Evolutionary conservation across 331 rosid species (phyloP), one percentile per base, ranked within the genome.

Genomic region (Pyrus hybrid): DNA sequence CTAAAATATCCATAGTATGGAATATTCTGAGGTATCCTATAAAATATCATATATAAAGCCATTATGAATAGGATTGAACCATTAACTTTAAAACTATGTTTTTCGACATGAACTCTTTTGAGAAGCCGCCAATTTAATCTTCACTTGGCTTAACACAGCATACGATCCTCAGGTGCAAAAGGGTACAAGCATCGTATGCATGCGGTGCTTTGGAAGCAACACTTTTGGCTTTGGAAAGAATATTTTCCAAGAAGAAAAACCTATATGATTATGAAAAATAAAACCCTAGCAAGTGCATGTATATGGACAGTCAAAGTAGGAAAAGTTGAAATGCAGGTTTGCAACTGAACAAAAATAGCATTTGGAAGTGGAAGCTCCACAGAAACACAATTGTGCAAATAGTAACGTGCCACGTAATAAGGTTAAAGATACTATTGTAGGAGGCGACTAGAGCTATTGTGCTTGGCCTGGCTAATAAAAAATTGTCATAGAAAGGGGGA

Each of bases 401-500:
- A 64, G 26, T n/a, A 68, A 71, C 8, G 32, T 16, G 79, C 17
- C 83, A 83, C 83, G 58, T 70, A 71, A 73, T 23, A 73, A 51
- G 82, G 26, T 61, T 18, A 22, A 79, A 41, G 79, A 67, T 45
- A 66, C 6, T 69, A 76, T 60, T 45, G 25, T 22, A 11, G 26
- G 64, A 81, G 47, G 22, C 18, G 76, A 65, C 66, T 23, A 51
- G 18, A 5, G 32, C 71, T 51, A 43, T 20, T 5, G 22, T 72
- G 71, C 28, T 2, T 71, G 56, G 56, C n/a, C 8, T 53, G 37
- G 29, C 29, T 17, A 84, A 83, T 81, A 83, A 87, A 85, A 12
- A 80, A 80, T 25, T 73, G 81, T 49, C 81, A 82, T 77, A 49
- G 80, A 86, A 81, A 82, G 68, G 45, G 87, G 74, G 83, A 82